Conservation (phyloP, 2,329 filamentous ascomycete species). For the Hypoxylon rubiginosum region DNA sequence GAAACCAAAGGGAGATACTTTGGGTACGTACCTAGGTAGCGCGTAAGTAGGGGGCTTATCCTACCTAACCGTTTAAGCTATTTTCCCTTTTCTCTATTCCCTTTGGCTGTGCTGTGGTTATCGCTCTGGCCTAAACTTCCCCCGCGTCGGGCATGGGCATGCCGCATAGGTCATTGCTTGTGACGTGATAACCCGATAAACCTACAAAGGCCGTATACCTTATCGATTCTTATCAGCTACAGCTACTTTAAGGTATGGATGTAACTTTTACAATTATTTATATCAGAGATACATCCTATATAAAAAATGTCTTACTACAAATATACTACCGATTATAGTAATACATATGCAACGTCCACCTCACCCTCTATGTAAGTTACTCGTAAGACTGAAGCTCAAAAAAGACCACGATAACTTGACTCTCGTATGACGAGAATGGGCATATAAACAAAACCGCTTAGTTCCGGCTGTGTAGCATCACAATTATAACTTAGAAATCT, state of each 20-base stretch:
- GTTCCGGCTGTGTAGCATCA: background rate
- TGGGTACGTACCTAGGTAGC: too few species aligned
- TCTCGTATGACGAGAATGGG: background rate
- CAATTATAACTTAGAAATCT: background rate
- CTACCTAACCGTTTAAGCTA: slow-evolving; percentile 19
- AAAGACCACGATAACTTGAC: background rate
- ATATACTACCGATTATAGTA: background rate
- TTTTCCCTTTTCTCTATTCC: slow-evolving; percentile 30
- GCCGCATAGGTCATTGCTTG: slow-evolving; percentile 18
- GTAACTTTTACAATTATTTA: too few species aligned
- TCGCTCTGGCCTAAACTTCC: slow-evolving; percentile 16
- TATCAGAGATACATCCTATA: too few species aligned
- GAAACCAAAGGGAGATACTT: background rate
- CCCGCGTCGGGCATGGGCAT: slow-evolving; percentile 27
- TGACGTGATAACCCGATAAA: slow-evolving; percentile 1
- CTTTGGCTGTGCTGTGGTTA: too few species aligned
- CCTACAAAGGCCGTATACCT: background rate
- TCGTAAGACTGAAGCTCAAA: background rate
- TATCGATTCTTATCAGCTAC: background rate
- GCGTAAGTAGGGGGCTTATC: background rate
- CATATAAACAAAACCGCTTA: background rate
- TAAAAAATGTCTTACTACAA: too few species aligned
- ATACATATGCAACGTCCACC: too few species aligned
- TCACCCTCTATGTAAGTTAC: background rate
- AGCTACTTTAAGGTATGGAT: too few species aligned